A percentile compares a stretch with the other conserved stretches of the same genome.
Evolutionary conservation across 2,329 filamentous ascomycete species (phyloP).

Genomic region (Alternaria sp.): DNA sequence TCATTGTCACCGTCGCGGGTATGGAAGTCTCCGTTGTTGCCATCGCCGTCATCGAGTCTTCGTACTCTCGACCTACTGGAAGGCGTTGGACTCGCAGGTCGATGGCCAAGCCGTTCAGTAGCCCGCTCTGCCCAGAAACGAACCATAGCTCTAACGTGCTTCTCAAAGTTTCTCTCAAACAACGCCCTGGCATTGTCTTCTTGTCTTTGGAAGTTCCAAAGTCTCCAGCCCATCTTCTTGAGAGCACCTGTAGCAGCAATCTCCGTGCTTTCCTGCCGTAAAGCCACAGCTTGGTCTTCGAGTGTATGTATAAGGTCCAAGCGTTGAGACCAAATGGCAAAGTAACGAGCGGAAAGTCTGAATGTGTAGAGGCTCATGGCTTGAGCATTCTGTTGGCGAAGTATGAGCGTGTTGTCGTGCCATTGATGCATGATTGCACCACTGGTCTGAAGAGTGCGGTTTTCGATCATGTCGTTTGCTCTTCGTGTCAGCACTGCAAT

Average conservation of each 20-base stretch:
- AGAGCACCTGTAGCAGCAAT: constrained; percentile 58
- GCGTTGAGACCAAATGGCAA: constrained; percentile 40
- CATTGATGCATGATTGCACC: constrained; percentile 53
- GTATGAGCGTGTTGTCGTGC: constrained; percentile 50
- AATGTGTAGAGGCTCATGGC: constrained; percentile 33
- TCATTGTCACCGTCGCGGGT: constrained; percentile 1
- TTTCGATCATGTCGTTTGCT: constrained; percentile 41
- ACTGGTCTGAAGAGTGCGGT: constrained; percentile 30
- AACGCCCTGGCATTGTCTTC: constrained; percentile 63
- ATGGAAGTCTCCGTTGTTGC: not conserved
- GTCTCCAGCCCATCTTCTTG: constrained; percentile 65
- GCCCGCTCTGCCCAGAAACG: constrained; percentile 63
- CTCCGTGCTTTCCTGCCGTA: constrained; percentile 58
- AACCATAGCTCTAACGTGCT: constrained; percentile 64
- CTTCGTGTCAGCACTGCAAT: constrained; percentile 36
- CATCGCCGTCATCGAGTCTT: constrained; percentile 1
- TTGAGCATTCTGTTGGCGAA: constrained; percentile 30
- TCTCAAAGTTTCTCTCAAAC: constrained; percentile 61
- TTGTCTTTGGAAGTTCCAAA: constrained; percentile 63
- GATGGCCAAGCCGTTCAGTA: constrained; percentile 34
- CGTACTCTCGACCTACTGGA: constrained; percentile 22
- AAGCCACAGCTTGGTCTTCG: constrained; percentile 55
- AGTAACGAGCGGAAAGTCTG: constrained; percentile 43
- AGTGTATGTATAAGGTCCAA: constrained; percentile 36
- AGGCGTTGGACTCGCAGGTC: constrained; percentile 37